A percentile compares a stretch with the other conserved stretches of the same genome.
phyloP scores from a whole-genome alignment of 2,329 filamentous ascomycete species.

The Fusarium falciforme region DNA sequence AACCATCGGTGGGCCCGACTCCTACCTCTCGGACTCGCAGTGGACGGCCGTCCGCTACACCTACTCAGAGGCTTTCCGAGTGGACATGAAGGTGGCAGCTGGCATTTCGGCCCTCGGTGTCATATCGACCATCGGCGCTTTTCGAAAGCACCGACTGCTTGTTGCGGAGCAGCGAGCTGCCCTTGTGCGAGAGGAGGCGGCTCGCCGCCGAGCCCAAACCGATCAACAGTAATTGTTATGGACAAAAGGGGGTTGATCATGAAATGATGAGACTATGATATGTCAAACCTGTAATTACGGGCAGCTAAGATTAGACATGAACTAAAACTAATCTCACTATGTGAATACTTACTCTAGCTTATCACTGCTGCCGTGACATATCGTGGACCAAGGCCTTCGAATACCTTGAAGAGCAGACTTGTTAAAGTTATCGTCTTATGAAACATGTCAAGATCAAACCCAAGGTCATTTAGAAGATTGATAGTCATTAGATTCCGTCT shows the following conservation, averaged over 20 bases:
- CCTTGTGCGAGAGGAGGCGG: constrained; percentile 27
- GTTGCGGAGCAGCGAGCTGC: constrained; percentile 36
- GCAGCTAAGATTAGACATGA: neutral
- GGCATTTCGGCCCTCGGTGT: constrained; percentile 55
- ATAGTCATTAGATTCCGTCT: constrained; percentile 52
- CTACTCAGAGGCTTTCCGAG: constrained; percentile 58
- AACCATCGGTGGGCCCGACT: constrained; percentile 36
- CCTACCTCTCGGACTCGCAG: constrained; percentile 43
- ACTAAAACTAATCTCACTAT: neutral
- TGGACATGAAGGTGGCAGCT: constrained; percentile 60
- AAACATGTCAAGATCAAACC: neutral
- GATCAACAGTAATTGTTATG: neutral
- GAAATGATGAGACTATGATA: neutral
- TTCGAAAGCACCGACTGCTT: constrained; percentile 43
- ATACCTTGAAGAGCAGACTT: neutral
- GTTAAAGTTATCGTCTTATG: neutral
- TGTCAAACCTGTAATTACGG: neutral
- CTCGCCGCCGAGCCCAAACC: constrained; percentile 23
- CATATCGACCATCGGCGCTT: constrained; percentile 54
- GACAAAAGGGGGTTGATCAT: neutral
- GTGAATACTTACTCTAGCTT: neutral
- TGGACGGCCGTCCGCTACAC: constrained; percentile 49
- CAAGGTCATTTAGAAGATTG: neutral
- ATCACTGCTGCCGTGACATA: neutral
- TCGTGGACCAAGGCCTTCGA: neutral